These are phyloP conservation scores for Trametes versicolor DNA, from an alignment of 1,284 basidiomycete species.

Conservation along the genomic window DNA sequence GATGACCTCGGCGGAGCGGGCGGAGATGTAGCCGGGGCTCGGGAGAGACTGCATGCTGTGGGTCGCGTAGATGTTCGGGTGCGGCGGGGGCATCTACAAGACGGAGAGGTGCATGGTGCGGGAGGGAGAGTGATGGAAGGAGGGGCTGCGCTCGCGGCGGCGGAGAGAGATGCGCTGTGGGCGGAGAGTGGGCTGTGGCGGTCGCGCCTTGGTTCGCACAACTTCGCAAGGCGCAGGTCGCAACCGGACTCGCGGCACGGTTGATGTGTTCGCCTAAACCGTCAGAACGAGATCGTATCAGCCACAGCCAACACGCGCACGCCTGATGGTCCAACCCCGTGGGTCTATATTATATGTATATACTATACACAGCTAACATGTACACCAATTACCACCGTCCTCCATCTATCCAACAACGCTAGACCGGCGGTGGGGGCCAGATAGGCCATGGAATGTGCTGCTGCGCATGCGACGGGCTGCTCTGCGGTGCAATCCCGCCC, in stretches of 20 bases:
- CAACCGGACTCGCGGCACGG: constrained; percentile 10
- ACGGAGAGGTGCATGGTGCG: constrained; percentile 11
- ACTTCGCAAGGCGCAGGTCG: neutral
- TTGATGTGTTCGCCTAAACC: constrained; percentile 4
- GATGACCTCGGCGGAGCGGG: constrained; percentile 86
- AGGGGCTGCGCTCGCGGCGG: constrained; percentile 12
- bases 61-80: neutral
- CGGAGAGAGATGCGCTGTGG: neutral
- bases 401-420: constrained; percentile 11
- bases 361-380: constrained; percentile 1
- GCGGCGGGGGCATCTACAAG: constrained; percentile 14
- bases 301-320: neutral
- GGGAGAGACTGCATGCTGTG: constrained; percentile 30
- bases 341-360: neutral
- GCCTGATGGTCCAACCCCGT: constrained; percentile 7
- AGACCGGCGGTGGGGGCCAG: constrained; percentile 9
- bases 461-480: neutral
- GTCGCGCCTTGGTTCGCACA: neutral
- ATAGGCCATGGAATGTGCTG: constrained; percentile 16
- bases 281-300: constrained; percentile 16
- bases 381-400: constrained; percentile 11
- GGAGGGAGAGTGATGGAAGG: constrained; percentile 12
- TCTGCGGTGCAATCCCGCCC: neutral
- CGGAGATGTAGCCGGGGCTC: constrained; percentile 80
- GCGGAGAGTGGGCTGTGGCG: neutral